A percentile compares a stretch with the other conserved stretches of the same genome.
These are phyloP conservation scores for Brassica balearica DNA, from an alignment of 441 rosid genomes.

Conservation along the genomic window DNA sequence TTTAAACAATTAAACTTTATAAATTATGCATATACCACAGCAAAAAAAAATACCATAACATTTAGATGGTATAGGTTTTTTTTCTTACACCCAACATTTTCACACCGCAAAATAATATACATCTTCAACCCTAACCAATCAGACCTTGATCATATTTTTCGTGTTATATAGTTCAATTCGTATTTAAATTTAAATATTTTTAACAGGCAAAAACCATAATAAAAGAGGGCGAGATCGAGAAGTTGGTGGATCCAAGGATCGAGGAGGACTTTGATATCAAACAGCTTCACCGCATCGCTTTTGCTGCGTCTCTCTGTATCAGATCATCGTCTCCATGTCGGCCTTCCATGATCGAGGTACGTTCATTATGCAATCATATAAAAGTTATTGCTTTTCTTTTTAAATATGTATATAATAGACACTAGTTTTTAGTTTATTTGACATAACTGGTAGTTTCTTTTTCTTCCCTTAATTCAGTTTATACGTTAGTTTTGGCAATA, in stretches of 20 bases:
- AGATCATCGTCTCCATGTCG: constrained; percentile 81
- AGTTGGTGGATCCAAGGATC: constrained; percentile 80
- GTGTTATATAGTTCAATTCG: background rate
- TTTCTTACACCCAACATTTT: background rate
- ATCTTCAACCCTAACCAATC: background rate
- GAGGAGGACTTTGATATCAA: constrained; percentile 59
- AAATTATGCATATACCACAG: constrained; percentile 3
- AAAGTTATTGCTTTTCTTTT: background rate
- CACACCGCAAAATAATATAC: background rate
- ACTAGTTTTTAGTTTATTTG: background rate
- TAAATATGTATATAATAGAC: background rate
- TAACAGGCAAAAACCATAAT: constrained; percentile 78
- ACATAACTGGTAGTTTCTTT: constrained; percentile 23
- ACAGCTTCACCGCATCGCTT: constrained; percentile 69
- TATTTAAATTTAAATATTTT: constrained; percentile 4
- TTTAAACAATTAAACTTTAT: constrained; percentile 12
- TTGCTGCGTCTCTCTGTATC: constrained; percentile 85
- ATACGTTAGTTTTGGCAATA: background rate
- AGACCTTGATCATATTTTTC: background rate
- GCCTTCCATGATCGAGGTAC: constrained; percentile 87
- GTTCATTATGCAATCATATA: constrained; percentile 18
- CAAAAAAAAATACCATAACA: constrained; percentile 4
- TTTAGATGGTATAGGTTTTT: constrained; percentile 7
- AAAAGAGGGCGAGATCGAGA: constrained; percentile 62
- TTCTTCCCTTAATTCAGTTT: background rate